Evolutionary conservation across 78 protist species (phyloP).

Genomic region (Blattamonas nauphoetae): DNA sequence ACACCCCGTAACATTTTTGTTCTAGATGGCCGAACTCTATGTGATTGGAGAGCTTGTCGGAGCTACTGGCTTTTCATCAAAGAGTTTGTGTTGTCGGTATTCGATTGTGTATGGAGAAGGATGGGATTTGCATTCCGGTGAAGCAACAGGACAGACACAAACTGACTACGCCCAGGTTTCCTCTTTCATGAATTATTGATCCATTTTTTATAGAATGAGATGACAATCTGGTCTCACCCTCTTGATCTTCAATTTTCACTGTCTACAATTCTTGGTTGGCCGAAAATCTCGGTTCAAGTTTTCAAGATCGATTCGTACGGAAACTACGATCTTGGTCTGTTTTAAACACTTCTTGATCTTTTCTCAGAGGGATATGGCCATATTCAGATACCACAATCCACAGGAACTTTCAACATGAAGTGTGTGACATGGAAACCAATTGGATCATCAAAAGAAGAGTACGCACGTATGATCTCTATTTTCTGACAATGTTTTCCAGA

Average conservation of each 20-base stretch:
- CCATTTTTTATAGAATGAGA: neutral
- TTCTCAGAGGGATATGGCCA: neutral
- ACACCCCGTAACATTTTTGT: too few relatives aligned
- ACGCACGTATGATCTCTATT: neutral
- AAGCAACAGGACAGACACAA: neutral
- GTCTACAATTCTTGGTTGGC: neutral
- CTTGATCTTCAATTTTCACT: neutral
- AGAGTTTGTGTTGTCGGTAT: neutral
- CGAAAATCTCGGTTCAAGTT: neutral
- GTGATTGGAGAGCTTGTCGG: neutral
- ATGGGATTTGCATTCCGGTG: neutral
- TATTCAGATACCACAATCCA: neutral
- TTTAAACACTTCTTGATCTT: neutral
- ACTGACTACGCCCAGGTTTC: neutral
- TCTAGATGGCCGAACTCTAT: neutral
- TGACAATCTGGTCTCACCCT: neutral
- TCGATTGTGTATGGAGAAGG: neutral
- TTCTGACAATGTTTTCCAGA: neutral
- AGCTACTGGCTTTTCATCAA: neutral
- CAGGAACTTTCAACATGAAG: neutral
- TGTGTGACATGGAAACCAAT: neutral
- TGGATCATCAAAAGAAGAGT: neutral
- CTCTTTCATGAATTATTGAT: neutral
- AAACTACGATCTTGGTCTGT: neutral
- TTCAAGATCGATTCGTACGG: neutral